Conservation (phyloP, 2,329 filamentous ascomycete species). For the Biscogniauxia mediterranea region DNA sequence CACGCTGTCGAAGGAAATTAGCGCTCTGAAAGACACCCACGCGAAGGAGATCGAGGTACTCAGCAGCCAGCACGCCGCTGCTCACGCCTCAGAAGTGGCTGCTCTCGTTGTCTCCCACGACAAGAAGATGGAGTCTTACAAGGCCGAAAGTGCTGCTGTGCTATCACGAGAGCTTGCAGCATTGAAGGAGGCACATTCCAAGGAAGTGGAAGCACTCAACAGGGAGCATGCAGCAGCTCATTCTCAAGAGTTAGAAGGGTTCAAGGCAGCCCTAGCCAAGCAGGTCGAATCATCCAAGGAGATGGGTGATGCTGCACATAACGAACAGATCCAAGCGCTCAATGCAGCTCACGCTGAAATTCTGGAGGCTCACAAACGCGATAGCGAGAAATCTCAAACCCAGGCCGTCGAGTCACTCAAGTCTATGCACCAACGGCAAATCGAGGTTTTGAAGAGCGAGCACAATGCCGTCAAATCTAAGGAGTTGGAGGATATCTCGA, state of each 20-base stretch:
- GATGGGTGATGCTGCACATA: slow-evolving; percentile 31
- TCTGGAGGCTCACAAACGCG: slow-evolving; percentile 32
- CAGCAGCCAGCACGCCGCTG: slow-evolving; percentile 19
- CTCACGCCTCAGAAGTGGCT: slow-evolving; percentile 26
- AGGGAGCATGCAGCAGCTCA: slow-evolving; percentile 30
- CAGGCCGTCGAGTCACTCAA: slow-evolving; percentile 30
- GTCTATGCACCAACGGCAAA: slow-evolving; percentile 27
- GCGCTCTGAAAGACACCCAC: slow-evolving; percentile 20
- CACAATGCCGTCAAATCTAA: slow-evolving; percentile 22
- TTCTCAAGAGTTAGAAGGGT: slow-evolving; percentile 31
- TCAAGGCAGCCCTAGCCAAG: slow-evolving; percentile 32
- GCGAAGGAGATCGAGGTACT: slow-evolving; percentile 20
- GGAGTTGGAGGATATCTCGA: slow-evolving; percentile 24
- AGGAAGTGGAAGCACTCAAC: slow-evolving; percentile 30
- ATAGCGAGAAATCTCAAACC: slow-evolving; percentile 24
- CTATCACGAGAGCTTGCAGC: slow-evolving; percentile 28
- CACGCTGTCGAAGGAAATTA: slow-evolving; percentile 22
- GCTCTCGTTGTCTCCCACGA: slow-evolving; percentile 26
- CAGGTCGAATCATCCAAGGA: slow-evolving; percentile 33
- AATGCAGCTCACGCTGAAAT: slow-evolving; percentile 32
- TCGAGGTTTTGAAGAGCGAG: slow-evolving; percentile 28
- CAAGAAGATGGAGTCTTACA: slow-evolving; percentile 27
- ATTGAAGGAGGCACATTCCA: slow-evolving; percentile 28
- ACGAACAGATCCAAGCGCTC: slow-evolving; percentile 30
- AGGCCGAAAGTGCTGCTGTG: slow-evolving; percentile 25